Evolutionary conservation across 2,329 filamentous ascomycete species (phyloP).

Genomic region (Pseudogymnoascus sp.): DNA sequence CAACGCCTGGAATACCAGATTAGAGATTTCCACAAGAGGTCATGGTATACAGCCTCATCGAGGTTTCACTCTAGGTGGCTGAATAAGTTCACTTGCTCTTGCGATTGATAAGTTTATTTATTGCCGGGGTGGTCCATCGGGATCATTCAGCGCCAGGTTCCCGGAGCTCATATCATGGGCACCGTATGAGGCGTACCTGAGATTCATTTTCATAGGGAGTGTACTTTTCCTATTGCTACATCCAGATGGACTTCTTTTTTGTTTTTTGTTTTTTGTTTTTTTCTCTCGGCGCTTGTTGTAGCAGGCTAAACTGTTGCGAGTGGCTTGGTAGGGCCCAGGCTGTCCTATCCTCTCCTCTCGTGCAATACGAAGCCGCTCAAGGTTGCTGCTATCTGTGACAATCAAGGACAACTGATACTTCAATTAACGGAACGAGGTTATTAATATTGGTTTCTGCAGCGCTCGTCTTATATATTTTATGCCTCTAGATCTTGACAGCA

Average conservation of each 20-base stretch:
- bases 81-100: background rate
- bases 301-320: background rate
- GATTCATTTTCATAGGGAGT: background rate
- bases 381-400: background rate
- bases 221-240: background rate
- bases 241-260: background rate
- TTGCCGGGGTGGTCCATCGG: background rate
- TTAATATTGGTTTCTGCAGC: background rate
- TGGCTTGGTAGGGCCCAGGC: background rate
- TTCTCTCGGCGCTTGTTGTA: no score
- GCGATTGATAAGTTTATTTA: background rate
- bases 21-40: background rate
- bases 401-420: background rate
- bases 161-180: background rate
- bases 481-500: background rate
- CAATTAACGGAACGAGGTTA: no score
- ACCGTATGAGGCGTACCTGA: background rate
- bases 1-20: background rate
- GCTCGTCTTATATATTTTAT: background rate
- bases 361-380: background rate
- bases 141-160: background rate
- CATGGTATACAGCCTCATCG: background rate
- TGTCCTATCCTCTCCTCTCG: background rate
- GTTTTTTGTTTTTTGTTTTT: no score
- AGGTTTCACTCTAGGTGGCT: background rate